Base-by-base conservation (phyloP, 805 yeast genomes). In the Saturnispora sekii region DNA sequence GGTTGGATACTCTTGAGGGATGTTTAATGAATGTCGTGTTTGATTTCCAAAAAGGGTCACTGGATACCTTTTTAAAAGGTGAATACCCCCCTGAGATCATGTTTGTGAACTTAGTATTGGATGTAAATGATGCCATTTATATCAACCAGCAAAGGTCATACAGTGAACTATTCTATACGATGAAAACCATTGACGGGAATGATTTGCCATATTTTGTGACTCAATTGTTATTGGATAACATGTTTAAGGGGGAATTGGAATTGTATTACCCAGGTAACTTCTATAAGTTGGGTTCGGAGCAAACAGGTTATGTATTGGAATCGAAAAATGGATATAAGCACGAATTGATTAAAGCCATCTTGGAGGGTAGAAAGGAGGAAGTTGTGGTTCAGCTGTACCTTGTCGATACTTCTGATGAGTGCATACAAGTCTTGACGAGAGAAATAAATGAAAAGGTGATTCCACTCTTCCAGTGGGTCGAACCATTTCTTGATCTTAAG, bases 191-290 rank as follows among this genome's bases (percentile, higher is more conserved):
- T 2, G 69, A 69, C 47, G 47, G 66, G 3, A 75, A 75, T 49
- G 81, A 75, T 50, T 54, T 75, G 40, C 81, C 81, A 3, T 75
- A 62, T 51, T 70, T 63, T 42, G 50, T 70, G 3, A 62, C 76
- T 1, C 81, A 75, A 51, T 50, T 63, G 14, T 26, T 64, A 4
- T 32, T 61, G 5, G 62, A 61, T 42, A 58, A 60, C 40, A 52
- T 63, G 34, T 63, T 50, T 51, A 46, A 41, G 5, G 60, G 52
- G 2, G 68, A 63, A 35, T 32, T 63, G 6, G 32, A 46, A 2
- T 37, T 44, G 9, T 57, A 62, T 38, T 34, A 54, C 6, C 48
- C 51, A 3, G 58, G 53, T 32, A 51, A 48, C 7, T 60, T 59
- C 40, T 46, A 48, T 12, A 54, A 51, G 43, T 15, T 48, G 32